Evolutionary conservation across 2,329 filamentous ascomycete species (phyloP), one percentile per base, ranked within the genome.

Genomic region (Emydomyces testavorans): DNA sequence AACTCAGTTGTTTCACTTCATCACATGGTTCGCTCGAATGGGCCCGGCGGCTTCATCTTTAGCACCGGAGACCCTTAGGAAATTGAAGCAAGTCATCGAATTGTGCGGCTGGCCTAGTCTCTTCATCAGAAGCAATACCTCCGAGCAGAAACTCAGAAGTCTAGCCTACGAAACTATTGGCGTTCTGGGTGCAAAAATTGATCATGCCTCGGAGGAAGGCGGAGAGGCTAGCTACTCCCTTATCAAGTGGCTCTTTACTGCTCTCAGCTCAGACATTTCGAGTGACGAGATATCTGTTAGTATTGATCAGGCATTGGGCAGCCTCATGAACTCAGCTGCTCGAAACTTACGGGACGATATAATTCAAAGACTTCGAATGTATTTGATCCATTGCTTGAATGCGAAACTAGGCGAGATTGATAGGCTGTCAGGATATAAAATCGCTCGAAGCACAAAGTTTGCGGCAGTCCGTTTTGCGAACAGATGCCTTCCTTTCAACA

Each of bases 131-230:
- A 62, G 73, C 44, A 74, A 76, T 1, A 64, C 72, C 8, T 79
- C 82, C 40, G 78, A 81, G 46, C 69, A 82, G 46, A 74, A 77
- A 2, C 71, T 94, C 36, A 79, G 90, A 34, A 82, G 82, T 4
- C 81, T 84, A 59, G 88, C 84, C 1, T 96, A 95, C 63, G 90
- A 96, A 62, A 88, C 85, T 0, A 86, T 96, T 32, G 92, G 90
- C 0, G 76, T 92, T 11, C 66, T 96, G 20, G 80, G 84, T 0
- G 62, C 67, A 16, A 68, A 67, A 38, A 58, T 64, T 10, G 77
- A 71, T 10, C 64, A 64, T 36, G 53, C 55, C 34, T 40, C 55
- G 4, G 55, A 56, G 26, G 52, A 57, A 21, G 56, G 57, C 26
- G 51, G 57, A 10, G 53, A 66, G 66, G 32, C 70, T 60, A 51